Evolutionary conservation across 306 rosid species (phyloP).

Genomic region (Rubus parviflorus): DNA sequence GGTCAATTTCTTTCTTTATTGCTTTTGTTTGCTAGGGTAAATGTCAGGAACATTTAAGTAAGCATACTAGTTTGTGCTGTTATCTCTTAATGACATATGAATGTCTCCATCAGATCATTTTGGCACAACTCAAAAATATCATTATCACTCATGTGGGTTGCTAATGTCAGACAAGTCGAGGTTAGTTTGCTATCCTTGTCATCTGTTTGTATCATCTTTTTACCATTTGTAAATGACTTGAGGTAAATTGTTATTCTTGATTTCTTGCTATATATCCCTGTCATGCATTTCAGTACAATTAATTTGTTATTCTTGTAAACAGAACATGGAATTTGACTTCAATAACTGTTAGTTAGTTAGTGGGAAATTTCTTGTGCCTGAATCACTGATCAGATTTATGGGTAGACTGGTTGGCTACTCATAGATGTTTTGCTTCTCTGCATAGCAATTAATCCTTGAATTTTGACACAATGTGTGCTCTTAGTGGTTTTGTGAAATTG

Average conservation of each 20-base stretch:
- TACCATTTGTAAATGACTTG: background rate
- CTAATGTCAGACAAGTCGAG: slow-evolving; percentile 15
- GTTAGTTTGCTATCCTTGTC: slow-evolving; percentile 16
- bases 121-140: background rate
- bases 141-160: slow-evolving; percentile 20
- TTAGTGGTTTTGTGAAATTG: background rate
- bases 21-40: background rate
- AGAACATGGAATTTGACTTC: no score
- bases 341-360: background rate
- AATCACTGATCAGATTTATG: background rate
- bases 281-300: background rate
- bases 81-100: background rate
- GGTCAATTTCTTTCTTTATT: slow-evolving; percentile 1
- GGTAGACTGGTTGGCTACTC: background rate
- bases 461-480: background rate
- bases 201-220: background rate
- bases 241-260: background rate
- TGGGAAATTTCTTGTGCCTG: background rate
- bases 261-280: background rate
- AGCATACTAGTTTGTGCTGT: background rate
- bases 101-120: slow-evolving; percentile 4
- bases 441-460: background rate
- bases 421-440: background rate
- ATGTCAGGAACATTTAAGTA: background rate
- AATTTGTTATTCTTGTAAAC: background rate